Evolutionary conservation across 805 yeast species (phyloP).

Genomic region (Schizosaccharomyces osmophilus): DNA sequence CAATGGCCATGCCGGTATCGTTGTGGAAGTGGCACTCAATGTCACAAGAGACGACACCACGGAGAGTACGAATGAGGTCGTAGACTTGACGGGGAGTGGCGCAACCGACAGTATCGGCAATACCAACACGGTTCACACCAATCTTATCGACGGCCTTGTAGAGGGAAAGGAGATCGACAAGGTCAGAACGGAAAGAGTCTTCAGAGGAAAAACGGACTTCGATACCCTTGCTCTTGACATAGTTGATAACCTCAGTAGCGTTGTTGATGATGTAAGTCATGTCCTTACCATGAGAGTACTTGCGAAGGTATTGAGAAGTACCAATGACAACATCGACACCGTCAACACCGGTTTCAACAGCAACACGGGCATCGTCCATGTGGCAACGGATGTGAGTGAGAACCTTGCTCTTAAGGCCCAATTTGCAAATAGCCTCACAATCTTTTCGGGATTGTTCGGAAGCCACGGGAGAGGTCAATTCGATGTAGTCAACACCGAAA

Average conservation of each 20-base stretch:
- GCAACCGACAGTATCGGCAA: slow-evolving; percentile 97
- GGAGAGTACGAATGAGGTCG: slow-evolving; percentile 81
- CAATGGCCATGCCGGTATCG: slow-evolving; percentile 97
- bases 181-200: slow-evolving; percentile 90
- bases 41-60: slow-evolving; percentile 83
- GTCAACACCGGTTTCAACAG: slow-evolving; percentile 95
- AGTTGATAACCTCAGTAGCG: slow-evolving; percentile 91
- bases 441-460: slow-evolving; percentile 78
- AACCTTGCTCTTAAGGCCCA: slow-evolving; percentile 85
- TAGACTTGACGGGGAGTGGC: slow-evolving; percentile 98
- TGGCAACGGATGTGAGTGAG: slow-evolving; percentile 94
- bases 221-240: slow-evolving; percentile 85
- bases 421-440: slow-evolving; percentile 95
- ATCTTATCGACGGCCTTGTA: slow-evolving; percentile 90
- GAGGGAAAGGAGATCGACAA: slow-evolving; percentile 82
- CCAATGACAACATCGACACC: slow-evolving; percentile 98
- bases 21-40: slow-evolving; percentile 97
- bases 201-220: slow-evolving; percentile 93
- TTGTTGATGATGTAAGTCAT: slow-evolving; percentile 91
- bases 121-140: slow-evolving; percentile 96
- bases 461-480: slow-evolving; percentile 92
- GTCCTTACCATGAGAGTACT: slow-evolving; percentile 92
- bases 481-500: slow-evolving; percentile 94
- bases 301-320: slow-evolving; percentile 81
- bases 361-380: slow-evolving; percentile 94